Evolutionary conservation across 192 early-diverging fungal genomes (phyloP), one percentile per base, ranked within the genome.

Genomic region (Radiomyces spectabilis): DNA sequence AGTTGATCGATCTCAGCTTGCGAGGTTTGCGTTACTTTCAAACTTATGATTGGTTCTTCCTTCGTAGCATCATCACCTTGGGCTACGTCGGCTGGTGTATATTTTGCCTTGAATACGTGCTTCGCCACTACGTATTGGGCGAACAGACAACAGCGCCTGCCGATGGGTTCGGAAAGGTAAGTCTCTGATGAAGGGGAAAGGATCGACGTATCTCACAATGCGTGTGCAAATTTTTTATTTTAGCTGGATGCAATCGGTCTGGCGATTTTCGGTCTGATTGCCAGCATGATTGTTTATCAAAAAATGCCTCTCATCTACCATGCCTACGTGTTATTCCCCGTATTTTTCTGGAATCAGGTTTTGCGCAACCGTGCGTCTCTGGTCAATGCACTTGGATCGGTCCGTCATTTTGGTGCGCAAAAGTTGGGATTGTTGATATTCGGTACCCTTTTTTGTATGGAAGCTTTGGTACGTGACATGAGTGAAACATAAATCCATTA

Each of bases 41-140:
- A 70, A 94, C 89, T 65, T 97, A 97, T 53, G 94, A 97, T 70
- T 97, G 94, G 94, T 69, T 95, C 5, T 89, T 95, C 62, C 69
- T 97, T 50, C 77, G 91, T 44, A 77, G 86, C 0, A 79, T 93
- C 4, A 82, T 97, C 19, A 87, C 85, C 10, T 63, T 76, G 24
- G 94, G 94, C 38, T 97, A 91, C 63, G 47, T 90, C 19, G 92
- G 94, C 26, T 97, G 94, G 94, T 90, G 94, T 57, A 53, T 72
- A 2, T 92, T 85, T 72, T 89, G 89, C 52, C 67, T 89, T 57
- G 64, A 87, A 41, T 92, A 85, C 65, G 89, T 91, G 18, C 55
- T 94, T 39, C 72, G 74, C 29, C 71, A 69, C 6, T 93, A 91
- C 53, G 80, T 82, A 0, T n/a, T n/a, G n/a, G n/a, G n/a, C n/a